These are phyloP conservation scores for Peterozyma xylosa DNA, from an alignment of 805 yeast genomes.

Conservation along the genomic window DNA sequence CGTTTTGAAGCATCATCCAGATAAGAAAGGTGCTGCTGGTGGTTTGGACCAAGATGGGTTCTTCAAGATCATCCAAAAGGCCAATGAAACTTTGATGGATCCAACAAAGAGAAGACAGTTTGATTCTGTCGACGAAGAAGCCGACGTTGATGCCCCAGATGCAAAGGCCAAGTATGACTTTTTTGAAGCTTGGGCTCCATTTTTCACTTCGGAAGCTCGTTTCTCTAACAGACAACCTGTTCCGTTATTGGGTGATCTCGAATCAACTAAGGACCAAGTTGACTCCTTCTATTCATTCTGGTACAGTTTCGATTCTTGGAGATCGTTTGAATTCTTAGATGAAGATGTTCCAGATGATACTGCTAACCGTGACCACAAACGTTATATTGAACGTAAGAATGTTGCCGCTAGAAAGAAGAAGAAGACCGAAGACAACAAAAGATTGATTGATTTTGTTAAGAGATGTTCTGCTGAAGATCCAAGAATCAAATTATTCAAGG, in stretches of 20 bases:
- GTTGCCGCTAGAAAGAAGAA: constrained; percentile 93
- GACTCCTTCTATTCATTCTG: constrained; percentile 87
- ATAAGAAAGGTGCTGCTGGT: constrained; percentile 89
- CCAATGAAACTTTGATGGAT: constrained; percentile 84
- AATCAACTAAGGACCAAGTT: constrained; percentile 70
- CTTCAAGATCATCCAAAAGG: constrained; percentile 97
- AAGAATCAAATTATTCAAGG: constrained; percentile 88
- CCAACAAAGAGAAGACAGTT: constrained; percentile 83
- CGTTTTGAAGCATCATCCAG: constrained; percentile 96
- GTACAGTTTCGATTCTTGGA: constrained; percentile 95
- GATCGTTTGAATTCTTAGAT: constrained; percentile 94
- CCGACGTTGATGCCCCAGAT: constrained; percentile 77
- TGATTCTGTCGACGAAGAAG: constrained; percentile 89
- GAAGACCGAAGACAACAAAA: constrained; percentile 94
- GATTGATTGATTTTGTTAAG: constrained; percentile 79
- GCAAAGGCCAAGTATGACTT: constrained; percentile 67
- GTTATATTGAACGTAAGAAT: constrained; percentile 96
- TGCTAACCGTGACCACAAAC: constrained; percentile 98
- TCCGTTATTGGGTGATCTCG: constrained; percentile 67
- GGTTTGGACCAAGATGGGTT: constrained; percentile 90
- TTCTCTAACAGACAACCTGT: constrained; percentile 90
- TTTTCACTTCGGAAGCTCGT: constrained; percentile 83
- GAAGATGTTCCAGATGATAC: constrained; percentile 99
- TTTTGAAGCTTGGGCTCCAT: constrained; percentile 88
- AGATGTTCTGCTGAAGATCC: constrained; percentile 90